phyloP scores from a whole-genome alignment of 257 asterid genomes.

The Hygrophila difformis region DNA sequence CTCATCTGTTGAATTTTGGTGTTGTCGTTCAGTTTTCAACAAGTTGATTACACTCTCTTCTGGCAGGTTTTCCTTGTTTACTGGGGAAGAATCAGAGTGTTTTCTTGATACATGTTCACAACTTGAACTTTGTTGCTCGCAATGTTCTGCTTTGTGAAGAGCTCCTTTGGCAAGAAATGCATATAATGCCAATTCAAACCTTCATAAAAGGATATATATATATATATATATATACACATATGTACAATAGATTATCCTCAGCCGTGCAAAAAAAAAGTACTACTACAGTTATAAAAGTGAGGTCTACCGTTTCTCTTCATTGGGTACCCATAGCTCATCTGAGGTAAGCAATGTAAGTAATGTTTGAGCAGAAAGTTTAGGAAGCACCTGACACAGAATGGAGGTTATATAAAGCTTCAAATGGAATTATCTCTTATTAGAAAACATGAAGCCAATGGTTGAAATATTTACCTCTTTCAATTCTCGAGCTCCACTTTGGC shows the following conservation, averaged over 20 bases:
- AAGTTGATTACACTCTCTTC: slow-evolving; percentile 31
- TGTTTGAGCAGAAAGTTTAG: slow-evolving; percentile 90
- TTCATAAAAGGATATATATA: slow-evolving; percentile 17
- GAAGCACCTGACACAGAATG: slow-evolving; percentile 65
- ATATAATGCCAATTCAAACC: slow-evolving; percentile 82
- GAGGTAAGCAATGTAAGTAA: slow-evolving; percentile 81
- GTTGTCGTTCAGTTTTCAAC: slow-evolving; percentile 40
- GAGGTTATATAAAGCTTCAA: slow-evolving; percentile 12
- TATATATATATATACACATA: too few species aligned
- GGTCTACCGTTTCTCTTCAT: slow-evolving; percentile 97
- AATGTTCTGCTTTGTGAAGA: slow-evolving; percentile 40
- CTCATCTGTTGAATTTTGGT: slow-evolving; percentile 39
- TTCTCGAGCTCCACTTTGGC: slow-evolving; percentile 94
- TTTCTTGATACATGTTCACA: slow-evolving; percentile 32
- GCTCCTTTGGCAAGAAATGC: slow-evolving; percentile 62
- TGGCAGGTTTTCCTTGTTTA: slow-evolving; percentile 28
- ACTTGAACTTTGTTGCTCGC: slow-evolving; percentile 36
- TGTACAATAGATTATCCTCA: too few species aligned
- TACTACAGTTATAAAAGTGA: too few species aligned
- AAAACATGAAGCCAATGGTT: slow-evolving; percentile 1
- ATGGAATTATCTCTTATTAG: slow-evolving; percentile 10
- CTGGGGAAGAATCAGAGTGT: slow-evolving; percentile 35
- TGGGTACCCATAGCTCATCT: slow-evolving; percentile 90
- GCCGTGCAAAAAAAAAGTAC: too few species aligned
- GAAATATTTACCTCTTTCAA: slow-evolving; percentile 61